phyloP scores from a whole-genome alignment of 1,284 basidiomycete genomes.

The Amylostereum chailletii region DNA sequence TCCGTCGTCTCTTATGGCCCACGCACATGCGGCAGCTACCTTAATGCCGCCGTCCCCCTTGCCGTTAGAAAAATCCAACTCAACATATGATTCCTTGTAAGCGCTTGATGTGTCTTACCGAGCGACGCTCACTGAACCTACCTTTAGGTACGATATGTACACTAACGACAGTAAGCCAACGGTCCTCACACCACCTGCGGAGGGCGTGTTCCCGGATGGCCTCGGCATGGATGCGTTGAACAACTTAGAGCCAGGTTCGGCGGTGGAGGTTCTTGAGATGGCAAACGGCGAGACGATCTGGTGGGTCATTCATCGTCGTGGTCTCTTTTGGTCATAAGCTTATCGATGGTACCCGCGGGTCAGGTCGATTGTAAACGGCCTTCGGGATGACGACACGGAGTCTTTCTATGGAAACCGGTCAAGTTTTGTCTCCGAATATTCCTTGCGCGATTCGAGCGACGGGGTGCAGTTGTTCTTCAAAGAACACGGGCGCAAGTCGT shows the following conservation, averaged over 20 bases:
- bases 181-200: conserved; percentile 12
- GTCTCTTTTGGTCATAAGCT: conserved; percentile 4
- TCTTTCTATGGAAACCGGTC: conserved; percentile 56
- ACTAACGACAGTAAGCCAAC: conserved; percentile 39
- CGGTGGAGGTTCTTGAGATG: conserved; percentile 69
- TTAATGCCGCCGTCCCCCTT: conserved; percentile 29
- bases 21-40: conserved; percentile 33
- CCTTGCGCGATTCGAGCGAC: conserved; percentile 45
- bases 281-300: conserved; percentile 80
- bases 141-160: conserved; percentile 71
- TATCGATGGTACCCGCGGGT: conserved; percentile 9
- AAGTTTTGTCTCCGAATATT: conserved; percentile 71
- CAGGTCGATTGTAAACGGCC: conserved; percentile 75
- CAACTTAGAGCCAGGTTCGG: conserved; percentile 43
- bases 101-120: conserved; percentile 20
- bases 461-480: conserved; percentile 63
- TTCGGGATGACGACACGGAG: conserved; percentile 69
- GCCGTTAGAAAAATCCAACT: conserved; percentile 51
- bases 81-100: conserved; percentile 69
- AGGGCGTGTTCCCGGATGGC: conserved; percentile 16
- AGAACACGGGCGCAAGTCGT: conserved; percentile 58
- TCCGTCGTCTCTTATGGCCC: conserved; percentile 39
- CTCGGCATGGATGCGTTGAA: conserved; percentile 14
- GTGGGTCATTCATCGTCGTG: conserved; percentile 27
- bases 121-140: conserved; percentile 13